Evolutionary conservation across 495 filamentous ascomycete genomes (phyloP).

Genomic region (Thozetella sp.): DNA sequence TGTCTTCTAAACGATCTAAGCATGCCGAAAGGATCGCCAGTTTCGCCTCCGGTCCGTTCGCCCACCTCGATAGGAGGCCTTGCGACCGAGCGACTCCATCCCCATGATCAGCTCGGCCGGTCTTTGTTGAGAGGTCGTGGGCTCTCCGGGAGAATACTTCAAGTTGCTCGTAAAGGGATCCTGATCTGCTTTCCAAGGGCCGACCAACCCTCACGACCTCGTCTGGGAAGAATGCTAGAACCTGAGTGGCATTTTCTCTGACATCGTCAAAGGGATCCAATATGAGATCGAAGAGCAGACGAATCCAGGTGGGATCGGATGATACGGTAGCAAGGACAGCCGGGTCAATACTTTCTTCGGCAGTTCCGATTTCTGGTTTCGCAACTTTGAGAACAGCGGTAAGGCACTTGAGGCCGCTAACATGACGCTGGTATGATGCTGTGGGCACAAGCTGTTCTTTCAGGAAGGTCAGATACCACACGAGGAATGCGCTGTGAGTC

Average conservation of each 20-base stretch:
- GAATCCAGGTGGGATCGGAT: constrained; percentile 50
- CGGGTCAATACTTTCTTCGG: constrained; percentile 23
- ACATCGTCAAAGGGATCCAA: constrained; percentile 94
- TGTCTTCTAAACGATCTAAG: constrained; percentile 53
- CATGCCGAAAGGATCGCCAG: constrained; percentile 44
- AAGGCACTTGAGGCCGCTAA: constrained; percentile 73
- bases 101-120: constrained; percentile 82
- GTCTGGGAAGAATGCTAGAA: constrained; percentile 49
- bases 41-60: constrained; percentile 38
- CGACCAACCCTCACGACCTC: constrained; percentile 16
- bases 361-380: constrained; percentile 22
- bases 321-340: constrained; percentile 18
- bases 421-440: constrained; percentile 83
- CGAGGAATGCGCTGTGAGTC: constrained; percentile 61
- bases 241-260: constrained; percentile 60
- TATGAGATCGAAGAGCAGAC: constrained; percentile 74
- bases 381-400: constrained; percentile 58
- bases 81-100: constrained; percentile 76
- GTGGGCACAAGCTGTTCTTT: constrained; percentile 70
- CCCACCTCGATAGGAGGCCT: constrained; percentile 47
- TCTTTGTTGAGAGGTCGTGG: constrained; percentile 56
- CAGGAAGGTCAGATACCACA: constrained; percentile 74
- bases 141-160: constrained; percentile 49
- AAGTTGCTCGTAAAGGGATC: constrained; percentile 24
- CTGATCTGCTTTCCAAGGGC: constrained; percentile 3